These are phyloP conservation scores for Alternaria triticimaculans DNA, from an alignment of 2,329 filamentous ascomycete species.

Conservation along the genomic window DNA sequence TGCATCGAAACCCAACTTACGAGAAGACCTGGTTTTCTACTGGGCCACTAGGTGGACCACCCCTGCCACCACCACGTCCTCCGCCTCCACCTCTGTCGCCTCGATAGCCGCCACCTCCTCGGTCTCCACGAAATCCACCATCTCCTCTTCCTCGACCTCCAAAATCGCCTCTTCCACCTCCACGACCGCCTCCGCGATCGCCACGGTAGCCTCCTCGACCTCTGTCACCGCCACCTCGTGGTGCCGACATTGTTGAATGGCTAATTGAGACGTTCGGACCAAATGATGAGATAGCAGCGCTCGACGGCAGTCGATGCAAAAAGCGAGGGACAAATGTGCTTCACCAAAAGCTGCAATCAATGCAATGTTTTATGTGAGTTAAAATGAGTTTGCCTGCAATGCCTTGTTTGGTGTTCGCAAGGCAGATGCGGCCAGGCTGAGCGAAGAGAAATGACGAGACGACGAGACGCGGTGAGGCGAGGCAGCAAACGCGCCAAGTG, in stretches of 20 bases:
- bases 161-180: background rate
- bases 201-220: background rate
- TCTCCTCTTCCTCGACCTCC: conserved; percentile 4
- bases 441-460: background rate
- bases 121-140: background rate
- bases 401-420: background rate
- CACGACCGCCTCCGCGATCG: background rate
- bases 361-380: too few relatives aligned
- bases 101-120: background rate
- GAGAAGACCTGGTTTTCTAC: too few relatives aligned
- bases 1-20: too few relatives aligned
- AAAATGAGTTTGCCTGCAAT: background rate
- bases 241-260: conserved; percentile 11
- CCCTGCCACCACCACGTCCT: too few relatives aligned
- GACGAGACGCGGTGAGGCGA: background rate
- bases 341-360: too few relatives aligned
- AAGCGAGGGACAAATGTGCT: too few relatives aligned
- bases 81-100: background rate
- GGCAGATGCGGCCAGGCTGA: background rate
- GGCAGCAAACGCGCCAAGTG: conserved; percentile 2
- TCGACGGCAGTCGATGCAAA: too few relatives aligned
- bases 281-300: too few relatives aligned
- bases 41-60: too few relatives aligned
- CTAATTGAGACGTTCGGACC: background rate
- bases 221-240: conserved; percentile 5